Percentiles rank a stretch among this genome's conserved stretches.
Conservation (phyloP, 768 basidiomycete genomes). For the Lepiota venenata region DNA sequence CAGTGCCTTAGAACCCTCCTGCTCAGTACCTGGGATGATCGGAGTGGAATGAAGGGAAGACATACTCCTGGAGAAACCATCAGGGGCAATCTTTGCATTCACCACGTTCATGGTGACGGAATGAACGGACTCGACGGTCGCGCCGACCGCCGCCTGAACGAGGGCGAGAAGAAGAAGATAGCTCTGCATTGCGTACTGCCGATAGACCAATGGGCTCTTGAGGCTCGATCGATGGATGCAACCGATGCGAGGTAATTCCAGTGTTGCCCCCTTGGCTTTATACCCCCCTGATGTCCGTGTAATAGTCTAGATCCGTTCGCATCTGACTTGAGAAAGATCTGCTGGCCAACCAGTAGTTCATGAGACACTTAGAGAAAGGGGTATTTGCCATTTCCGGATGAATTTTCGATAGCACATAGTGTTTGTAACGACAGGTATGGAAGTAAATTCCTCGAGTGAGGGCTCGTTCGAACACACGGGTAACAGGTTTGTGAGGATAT, state of each 20-base stretch:
- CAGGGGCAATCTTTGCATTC: constrained; percentile 38
- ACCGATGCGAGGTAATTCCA: not conserved
- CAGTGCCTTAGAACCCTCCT: constrained; percentile 15
- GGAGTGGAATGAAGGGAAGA: not conserved
- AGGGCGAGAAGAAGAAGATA: constrained; percentile 8
- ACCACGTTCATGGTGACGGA: constrained; percentile 30
- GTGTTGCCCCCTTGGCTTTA: not conserved
- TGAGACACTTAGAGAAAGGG: too few species aligned
- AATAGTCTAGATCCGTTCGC: not conserved
- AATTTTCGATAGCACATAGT: too few species aligned
- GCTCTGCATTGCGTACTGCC: constrained; percentile 1
- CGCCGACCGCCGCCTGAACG: constrained; percentile 22
- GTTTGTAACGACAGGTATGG: too few species aligned
- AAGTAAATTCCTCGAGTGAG: not conserved
- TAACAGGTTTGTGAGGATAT: not conserved
- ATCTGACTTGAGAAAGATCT: not conserved
- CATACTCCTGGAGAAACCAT: constrained; percentile 30
- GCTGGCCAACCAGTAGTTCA: too few species aligned
- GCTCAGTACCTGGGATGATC: not conserved
- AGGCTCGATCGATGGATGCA: constrained; percentile 3
- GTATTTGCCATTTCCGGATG: too few species aligned
- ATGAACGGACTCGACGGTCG: constrained; percentile 7
- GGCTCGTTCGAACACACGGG: not conserved
- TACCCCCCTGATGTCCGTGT: not conserved
- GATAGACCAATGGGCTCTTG: not conserved